A percentile compares a stretch with the other conserved stretches of the same genome.
Conservation (phyloP, 345 rosid species). For the Dimocarpus longan region DNA sequence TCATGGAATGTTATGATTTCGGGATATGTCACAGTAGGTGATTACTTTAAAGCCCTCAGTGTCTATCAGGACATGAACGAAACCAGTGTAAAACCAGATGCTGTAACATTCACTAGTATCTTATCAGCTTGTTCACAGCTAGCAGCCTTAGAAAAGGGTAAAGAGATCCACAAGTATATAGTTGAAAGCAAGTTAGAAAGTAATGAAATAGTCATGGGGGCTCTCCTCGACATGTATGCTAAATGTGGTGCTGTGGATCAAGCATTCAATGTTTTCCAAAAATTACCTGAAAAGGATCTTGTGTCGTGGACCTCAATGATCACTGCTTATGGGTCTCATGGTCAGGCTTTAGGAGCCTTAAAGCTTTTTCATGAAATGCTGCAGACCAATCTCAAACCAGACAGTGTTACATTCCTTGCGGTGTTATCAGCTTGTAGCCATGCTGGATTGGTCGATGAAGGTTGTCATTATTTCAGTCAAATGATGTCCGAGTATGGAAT, state of each 20-base stretch:
- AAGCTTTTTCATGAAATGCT: conserved; percentile 58
- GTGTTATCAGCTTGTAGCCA: conserved; percentile 76
- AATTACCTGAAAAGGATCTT: conserved; percentile 54
- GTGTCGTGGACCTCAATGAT: conserved; percentile 81
- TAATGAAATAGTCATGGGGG: conserved; percentile 62
- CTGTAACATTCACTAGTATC: conserved; percentile 54
- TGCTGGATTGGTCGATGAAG: conserved; percentile 64
- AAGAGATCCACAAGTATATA: conserved; percentile 53
- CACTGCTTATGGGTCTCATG: conserved; percentile 71
- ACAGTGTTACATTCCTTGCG: conserved; percentile 62
- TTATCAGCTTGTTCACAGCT: conserved; percentile 71
- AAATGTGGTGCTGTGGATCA: conserved; percentile 81
- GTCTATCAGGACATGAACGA: conserved; percentile 46
- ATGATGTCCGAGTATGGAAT: conserved; percentile 45
- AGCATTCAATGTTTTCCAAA: conserved; percentile 46
- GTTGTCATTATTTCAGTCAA: conserved; percentile 42
- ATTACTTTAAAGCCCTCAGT: conserved; percentile 53
- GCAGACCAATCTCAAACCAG: conserved; percentile 49
- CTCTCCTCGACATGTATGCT: conserved; percentile 81
- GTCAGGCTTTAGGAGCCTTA: conserved; percentile 58
- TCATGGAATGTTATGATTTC: conserved; percentile 75
- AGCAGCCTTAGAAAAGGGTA: conserved; percentile 69
- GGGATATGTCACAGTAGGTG: conserved; percentile 51
- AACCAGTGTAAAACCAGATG: conserved; percentile 56
- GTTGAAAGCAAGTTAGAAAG: conserved; percentile 32